Evolutionary conservation across 176 grass and related monocot species (phyloP), one percentile per base, ranked within the genome.

Genomic region (Eleusine indica): DNA sequence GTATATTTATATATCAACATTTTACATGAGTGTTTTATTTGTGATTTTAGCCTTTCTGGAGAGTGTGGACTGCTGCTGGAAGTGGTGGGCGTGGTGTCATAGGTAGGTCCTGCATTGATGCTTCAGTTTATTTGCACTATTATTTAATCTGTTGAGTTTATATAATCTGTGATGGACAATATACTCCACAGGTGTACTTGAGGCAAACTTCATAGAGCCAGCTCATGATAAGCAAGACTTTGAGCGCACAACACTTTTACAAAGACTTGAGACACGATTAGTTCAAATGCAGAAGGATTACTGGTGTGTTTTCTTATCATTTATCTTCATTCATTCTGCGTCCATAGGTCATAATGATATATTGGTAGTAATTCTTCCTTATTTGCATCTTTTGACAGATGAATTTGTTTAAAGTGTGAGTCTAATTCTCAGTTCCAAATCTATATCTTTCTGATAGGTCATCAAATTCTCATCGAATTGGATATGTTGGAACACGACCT

Each of bases 191-290:
- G 96, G 96, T 89, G 93, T 98, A 66, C 82, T 98, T 64, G 96
- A 98, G 73, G 96, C 93, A 41, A 98, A 98, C 77, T 98, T 98
- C 74, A 87, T 98, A 79, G 96, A 98, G 71, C 96, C 96, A 84
- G 93, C 96, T 76, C 96, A 98, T 89, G 96, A 98, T 94, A 98
- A 98, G 88, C 96, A 95, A 66, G 96, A 94, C 71, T 98, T 98
- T 44, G 96, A 99, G 75, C 91, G 93, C 38, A 99, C 96, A 64
- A 99, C 93, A 75, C 94, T 99, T 89, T 91, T 98, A 69, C 63
- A 84, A 63, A 94, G 96, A 90, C 93, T 99, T 60, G 96, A 96
- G 78, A 3, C 80, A 81, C 91, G 89, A 72, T 82, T 99, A 73
- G 37, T 94, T 86, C 93, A 92, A 79, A 96, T 99, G 93, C 96